Evolutionary conservation across 164 flowering plant species (phyloP), one percentile per base, ranked within the genome.

Genomic region (Liriodendron chinense): DNA sequence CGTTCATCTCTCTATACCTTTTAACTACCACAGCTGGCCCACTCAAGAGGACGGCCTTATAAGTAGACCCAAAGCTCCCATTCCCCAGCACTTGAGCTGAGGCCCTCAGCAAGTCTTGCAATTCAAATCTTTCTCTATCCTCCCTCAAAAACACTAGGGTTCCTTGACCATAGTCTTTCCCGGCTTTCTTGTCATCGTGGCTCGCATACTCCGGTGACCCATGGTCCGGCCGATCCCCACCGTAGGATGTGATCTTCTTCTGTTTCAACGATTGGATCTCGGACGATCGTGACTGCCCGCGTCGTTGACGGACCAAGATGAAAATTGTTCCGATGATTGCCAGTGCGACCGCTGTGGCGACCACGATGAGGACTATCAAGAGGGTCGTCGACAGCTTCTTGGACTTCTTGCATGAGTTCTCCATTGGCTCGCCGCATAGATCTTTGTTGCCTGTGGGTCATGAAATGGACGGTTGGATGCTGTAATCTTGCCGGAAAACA

Each of bases 21-120:
- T 93, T 93, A 26, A 95, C 98, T 53, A 92, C 97, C 80, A 90
- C 64, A 20, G 83, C 72, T 4, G 79, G 69, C 10, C 96, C 97
- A 73, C 53, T 78, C 26, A 64, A 9, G n/a, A 94, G 78, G 4
- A 76, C 82, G 0, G 98, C 97, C 84, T 91, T 93, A 72, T 92
- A 94, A 9, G 95, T 86, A 16, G 94, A 83, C 12, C 95, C 96
- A 26, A 92, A 89, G 72, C 78, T 80, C 6, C 97, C 96, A 65
- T 91, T 90, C 0, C 98, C 97, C 75, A 94, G 67, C 12, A 90
- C 84, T 73, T 91, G 94, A 14, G 98, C 98, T 0, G 97, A 87
- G 24, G 98, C 90, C 73, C 82, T 89, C 10, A 94, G 78, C 87
- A 94, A 78, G 65, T 92, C 97, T 14, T 80, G 86, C 77, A 94